phyloP scores from a whole-genome alignment of 345 rosid genomes.

The Populus alba region DNA sequence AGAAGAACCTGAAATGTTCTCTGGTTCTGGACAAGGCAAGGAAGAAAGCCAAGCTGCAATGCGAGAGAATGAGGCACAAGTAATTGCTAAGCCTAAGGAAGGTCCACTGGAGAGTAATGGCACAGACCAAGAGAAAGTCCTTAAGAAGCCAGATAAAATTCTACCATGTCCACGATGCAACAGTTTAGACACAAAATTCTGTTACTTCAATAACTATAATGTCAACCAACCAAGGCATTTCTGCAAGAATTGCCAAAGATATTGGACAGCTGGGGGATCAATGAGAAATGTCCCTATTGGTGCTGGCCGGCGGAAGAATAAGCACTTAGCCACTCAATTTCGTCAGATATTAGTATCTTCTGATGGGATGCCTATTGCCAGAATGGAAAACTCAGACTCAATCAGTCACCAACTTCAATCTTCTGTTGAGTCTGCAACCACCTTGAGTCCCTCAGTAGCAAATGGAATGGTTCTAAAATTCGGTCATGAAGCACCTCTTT shows the following conservation, averaged over 20 bases:
- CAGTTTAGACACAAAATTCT: constrained; percentile 92
- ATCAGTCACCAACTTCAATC: constrained; percentile 34
- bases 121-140: constrained; percentile 49
- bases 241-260: constrained; percentile 93
- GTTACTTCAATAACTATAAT: constrained; percentile 91
- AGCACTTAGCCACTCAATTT: constrained; percentile 65
- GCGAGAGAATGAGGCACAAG: constrained; percentile 20
- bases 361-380: constrained; percentile 42
- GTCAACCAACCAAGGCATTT: constrained; percentile 93
- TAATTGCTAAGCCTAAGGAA: constrained; percentile 37
- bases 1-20: constrained; percentile 17
- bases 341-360: constrained; percentile 66
- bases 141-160: constrained; percentile 84
- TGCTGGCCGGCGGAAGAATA: constrained; percentile 92
- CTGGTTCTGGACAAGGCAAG: constrained; percentile 13
- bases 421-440: constrained; percentile 31
- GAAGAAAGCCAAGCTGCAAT: constrained; percentile 17
- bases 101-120: constrained; percentile 45
- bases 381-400: constrained; percentile 39
- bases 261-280: constrained; percentile 98
- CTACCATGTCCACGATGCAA: constrained; percentile 90
- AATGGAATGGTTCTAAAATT: constrained; percentile 65
- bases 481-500: constrained; percentile 52
- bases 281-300: constrained; percentile 96
- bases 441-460: constrained; percentile 33